Percentiles rank a stretch among this genome's conserved stretches.
phyloP scores from a whole-genome alignment of 345 rosid genomes.

The Acer campestre region DNA sequence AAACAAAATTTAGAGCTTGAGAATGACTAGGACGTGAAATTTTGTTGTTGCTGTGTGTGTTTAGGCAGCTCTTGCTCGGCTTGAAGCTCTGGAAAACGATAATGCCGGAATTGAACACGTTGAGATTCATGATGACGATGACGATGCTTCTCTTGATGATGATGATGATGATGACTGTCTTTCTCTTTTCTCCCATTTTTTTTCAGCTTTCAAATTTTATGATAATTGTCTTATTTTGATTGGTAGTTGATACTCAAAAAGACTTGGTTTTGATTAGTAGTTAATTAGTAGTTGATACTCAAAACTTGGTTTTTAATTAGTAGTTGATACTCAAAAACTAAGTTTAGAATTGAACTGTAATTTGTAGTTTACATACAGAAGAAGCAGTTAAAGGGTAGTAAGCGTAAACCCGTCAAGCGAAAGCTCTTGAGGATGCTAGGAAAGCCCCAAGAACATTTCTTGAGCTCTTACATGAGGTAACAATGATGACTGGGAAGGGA shows the following conservation, averaged over 20 bases:
- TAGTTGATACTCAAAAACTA: not conserved
- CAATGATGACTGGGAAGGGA: not conserved
- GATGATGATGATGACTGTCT: constrained; percentile 80
- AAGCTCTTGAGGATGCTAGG: constrained; percentile 91
- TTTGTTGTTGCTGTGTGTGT: not conserved
- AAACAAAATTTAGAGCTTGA: too few relatives aligned
- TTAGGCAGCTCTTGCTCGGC: constrained; percentile 85
- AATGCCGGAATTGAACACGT: constrained; percentile 70
- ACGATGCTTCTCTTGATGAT: constrained; percentile 82
- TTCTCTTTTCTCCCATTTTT: not conserved
- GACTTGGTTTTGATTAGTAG: not conserved
- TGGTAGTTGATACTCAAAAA: not conserved
- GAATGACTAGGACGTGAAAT: not conserved
- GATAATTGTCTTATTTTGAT: not conserved
- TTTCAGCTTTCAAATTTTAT: not conserved
- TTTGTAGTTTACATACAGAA: constrained; percentile 67
- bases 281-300: not conserved
- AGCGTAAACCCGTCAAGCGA: constrained; percentile 93
- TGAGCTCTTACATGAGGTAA: constrained; percentile 88
- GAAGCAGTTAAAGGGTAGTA: constrained; percentile 74
- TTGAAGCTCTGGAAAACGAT: constrained; percentile 92
- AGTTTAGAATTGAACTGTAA: not conserved
- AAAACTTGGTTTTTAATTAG: not conserved
- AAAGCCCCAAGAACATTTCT: constrained; percentile 85
- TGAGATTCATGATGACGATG: constrained; percentile 74